Percentiles rank a stretch among this genome's conserved stretches.
Conservation (phyloP, 192 early-diverging fungal species). For the Rhizoclosmatium sp. region DNA sequence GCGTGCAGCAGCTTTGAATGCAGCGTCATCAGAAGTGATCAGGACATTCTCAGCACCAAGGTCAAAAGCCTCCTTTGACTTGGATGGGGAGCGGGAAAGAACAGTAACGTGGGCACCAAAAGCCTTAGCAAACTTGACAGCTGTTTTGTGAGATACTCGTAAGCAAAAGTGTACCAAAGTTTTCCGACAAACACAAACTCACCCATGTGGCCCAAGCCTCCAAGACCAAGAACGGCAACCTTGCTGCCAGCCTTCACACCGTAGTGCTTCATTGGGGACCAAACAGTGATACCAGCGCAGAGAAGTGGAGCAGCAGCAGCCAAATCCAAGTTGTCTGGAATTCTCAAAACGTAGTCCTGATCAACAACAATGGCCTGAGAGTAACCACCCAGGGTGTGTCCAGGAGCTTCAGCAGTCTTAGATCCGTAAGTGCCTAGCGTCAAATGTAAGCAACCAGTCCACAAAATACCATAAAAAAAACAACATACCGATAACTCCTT, state of each 20-base stretch:
- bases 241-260: conserved; percentile 64
- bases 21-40: conserved; percentile 26
- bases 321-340: conserved; percentile 68
- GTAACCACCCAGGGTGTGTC: conserved; percentile 41
- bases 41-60: conserved; percentile 35
- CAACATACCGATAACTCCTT: conserved; percentile 18
- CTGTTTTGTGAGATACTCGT: neutral
- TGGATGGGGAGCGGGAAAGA: conserved; percentile 33
- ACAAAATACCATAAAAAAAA: neutral
- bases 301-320: conserved; percentile 76
- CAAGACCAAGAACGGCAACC: conserved; percentile 81
- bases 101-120: conserved; percentile 42
- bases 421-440: conserved; percentile 32
- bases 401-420: conserved; percentile 10
- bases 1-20: conserved; percentile 17
- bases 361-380: conserved; percentile 41
- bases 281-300: conserved; percentile 85
- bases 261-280: conserved; percentile 66
- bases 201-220: conserved; percentile 78
- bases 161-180: neutral
- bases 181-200: neutral
- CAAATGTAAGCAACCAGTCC: neutral
- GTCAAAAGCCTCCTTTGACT: conserved; percentile 23
- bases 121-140: conserved; percentile 39
- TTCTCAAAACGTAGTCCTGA: conserved; percentile 53